Conservation (phyloP, 2,329 filamentous ascomycete genomes). For the Talaromyces sp. region DNA sequence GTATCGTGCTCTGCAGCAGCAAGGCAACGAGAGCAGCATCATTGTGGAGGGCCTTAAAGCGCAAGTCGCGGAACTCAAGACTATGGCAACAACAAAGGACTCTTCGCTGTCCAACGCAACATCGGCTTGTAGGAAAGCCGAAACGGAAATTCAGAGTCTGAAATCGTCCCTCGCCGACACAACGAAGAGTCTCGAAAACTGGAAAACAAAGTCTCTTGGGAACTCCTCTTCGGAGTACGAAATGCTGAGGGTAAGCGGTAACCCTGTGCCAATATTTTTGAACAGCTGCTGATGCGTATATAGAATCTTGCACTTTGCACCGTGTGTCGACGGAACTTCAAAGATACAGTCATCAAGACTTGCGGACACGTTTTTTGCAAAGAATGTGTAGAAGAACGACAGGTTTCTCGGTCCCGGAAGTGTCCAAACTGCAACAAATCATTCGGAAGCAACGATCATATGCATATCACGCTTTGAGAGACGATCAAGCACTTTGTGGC, state of each 20-base stretch:
- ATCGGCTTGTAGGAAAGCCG: conserved; percentile 54
- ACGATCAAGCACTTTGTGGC: conserved; percentile 13
- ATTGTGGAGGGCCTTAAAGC: conserved; percentile 66
- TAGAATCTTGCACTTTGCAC: conserved; percentile 79
- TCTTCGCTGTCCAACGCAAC: conserved; percentile 60
- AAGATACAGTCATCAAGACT: conserved; percentile 87
- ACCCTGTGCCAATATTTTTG: background rate
- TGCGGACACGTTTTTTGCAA: conserved; percentile 95
- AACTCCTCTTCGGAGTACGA: conserved; percentile 80
- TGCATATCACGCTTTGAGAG: conserved; percentile 52
- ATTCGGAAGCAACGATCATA: conserved; percentile 86
- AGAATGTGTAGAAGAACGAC: conserved; percentile 81
- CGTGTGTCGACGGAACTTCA: conserved; percentile 88
- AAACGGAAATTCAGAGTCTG: conserved; percentile 72
- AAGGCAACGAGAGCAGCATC: conserved; percentile 64
- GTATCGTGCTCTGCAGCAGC: conserved; percentile 68
- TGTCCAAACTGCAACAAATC: conserved; percentile 90
- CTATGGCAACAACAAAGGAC: conserved; percentile 71
- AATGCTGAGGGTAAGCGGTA: conserved; percentile 70
- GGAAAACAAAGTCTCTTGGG: conserved; percentile 76
- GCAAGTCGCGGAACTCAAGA: conserved; percentile 73
- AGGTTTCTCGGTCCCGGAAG: conserved; percentile 85
- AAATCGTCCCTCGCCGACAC: conserved; percentile 71
- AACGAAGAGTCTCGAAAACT: conserved; percentile 76
- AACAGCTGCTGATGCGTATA: background rate